A percentile compares a stretch with the other conserved stretches of the same genome.
These are phyloP conservation scores for Candida coleopterorum DNA, from an alignment of 805 yeast species.

Conservation along the genomic window DNA sequence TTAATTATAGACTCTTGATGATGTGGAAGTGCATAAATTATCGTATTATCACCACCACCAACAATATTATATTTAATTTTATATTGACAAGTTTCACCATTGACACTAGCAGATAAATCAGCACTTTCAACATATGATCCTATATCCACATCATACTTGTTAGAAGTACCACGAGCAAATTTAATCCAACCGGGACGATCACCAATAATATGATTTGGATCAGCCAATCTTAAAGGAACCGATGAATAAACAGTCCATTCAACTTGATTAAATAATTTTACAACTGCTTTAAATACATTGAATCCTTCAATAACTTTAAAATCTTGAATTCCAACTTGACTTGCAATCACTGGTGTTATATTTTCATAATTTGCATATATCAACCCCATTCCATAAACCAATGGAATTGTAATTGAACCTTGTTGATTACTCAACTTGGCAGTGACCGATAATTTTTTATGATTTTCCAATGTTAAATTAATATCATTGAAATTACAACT, in stretches of 20 bases:
- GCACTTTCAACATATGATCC: slow-evolving; percentile 27
- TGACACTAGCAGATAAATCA: slow-evolving; percentile 13
- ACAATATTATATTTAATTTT: slow-evolving; percentile 22
- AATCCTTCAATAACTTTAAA: slow-evolving; percentile 37
- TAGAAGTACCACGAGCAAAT: slow-evolving; percentile 46
- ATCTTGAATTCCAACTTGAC: slow-evolving; percentile 60
- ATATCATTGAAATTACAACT: slow-evolving; percentile 23
- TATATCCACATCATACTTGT: slow-evolving; percentile 27
- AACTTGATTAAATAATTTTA: slow-evolving; percentile 51
- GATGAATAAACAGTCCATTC: slow-evolving; percentile 60
- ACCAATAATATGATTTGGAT: slow-evolving; percentile 38
- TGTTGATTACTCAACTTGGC: slow-evolving; percentile 14
- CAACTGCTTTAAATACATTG: slow-evolving; percentile 46
- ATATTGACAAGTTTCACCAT: slow-evolving; percentile 23
- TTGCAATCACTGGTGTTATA: slow-evolving; percentile 50
- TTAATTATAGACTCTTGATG: slow-evolving; percentile 36
- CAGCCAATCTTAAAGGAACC: slow-evolving; percentile 20
- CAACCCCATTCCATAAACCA: slow-evolving; percentile 79
- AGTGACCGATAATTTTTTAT: slow-evolving; percentile 28
- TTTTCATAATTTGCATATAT: slow-evolving; percentile 57
- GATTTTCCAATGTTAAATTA: slow-evolving; percentile 19
- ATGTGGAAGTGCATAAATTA: slow-evolving; percentile 52
- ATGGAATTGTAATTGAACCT: slow-evolving; percentile 54
- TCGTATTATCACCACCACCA: slow-evolving; percentile 19
- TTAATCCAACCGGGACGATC: slow-evolving; percentile 40